Evolutionary conservation across 805 yeast genomes (phyloP).

Genomic region (Blastobotrys attinorum): DNA sequence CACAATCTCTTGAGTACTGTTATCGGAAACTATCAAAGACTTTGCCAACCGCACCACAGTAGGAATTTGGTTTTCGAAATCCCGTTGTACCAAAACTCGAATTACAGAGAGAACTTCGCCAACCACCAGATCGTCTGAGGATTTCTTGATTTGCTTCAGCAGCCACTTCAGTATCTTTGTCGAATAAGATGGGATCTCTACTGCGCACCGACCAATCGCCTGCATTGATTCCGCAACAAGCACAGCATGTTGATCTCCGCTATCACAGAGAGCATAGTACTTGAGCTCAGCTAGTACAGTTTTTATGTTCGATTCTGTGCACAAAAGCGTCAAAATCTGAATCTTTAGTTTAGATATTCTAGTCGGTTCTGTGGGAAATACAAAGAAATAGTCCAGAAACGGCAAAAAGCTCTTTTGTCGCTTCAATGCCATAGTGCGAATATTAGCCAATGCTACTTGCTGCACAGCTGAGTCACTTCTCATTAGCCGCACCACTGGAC

Average conservation of each 20-base stretch:
- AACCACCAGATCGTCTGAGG: constrained; percentile 30
- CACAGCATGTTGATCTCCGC: constrained; percentile 17
- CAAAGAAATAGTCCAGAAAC: constrained; percentile 34
- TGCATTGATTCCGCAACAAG: constrained; percentile 44
- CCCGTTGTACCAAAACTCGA: constrained; percentile 60
- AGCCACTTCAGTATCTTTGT: constrained; percentile 54
- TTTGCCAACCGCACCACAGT: constrained; percentile 46
- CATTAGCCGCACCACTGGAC: constrained; percentile 40
- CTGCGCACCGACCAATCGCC: constrained; percentile 48
- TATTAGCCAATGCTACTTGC: constrained; percentile 39
- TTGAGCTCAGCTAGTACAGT: constrained; percentile 54
- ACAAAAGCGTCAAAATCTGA: constrained; percentile 50
- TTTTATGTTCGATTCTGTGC: constrained; percentile 44
- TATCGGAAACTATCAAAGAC: constrained; percentile 5
- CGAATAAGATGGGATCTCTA: constrained; percentile 12
- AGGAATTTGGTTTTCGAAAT: constrained; percentile 44
- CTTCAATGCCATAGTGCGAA: constrained; percentile 33
- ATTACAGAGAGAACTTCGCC: constrained; percentile 67
- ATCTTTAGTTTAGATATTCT: constrained; percentile 47
- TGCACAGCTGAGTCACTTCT: constrained; percentile 30
- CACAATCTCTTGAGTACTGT: constrained; percentile 14
- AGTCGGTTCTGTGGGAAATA: constrained; percentile 47
- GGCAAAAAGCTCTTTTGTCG: constrained; percentile 29
- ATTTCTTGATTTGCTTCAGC: constrained; percentile 37
- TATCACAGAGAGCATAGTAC: constrained; percentile 36